Evolutionary conservation across 139 green algal species (phyloP).

Genomic region (Picochlorum sp.): DNA sequence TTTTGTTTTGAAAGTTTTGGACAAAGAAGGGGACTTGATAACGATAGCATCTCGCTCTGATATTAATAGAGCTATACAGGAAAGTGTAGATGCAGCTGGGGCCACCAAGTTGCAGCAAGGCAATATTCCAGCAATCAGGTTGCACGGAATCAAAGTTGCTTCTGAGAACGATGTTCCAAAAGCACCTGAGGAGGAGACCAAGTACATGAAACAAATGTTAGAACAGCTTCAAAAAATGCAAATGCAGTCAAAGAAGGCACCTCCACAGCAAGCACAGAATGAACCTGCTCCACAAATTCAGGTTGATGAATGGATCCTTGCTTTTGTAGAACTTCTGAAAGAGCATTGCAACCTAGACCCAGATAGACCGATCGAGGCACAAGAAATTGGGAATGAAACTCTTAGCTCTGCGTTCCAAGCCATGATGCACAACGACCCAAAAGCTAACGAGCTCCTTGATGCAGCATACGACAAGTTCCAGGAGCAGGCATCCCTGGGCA

Average conservation of each 20-base stretch:
- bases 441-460: conserved; percentile 64
- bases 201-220: conserved; percentile 38
- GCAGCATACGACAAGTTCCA: conserved; percentile 70
- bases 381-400: conserved; percentile 40
- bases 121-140: conserved; percentile 14
- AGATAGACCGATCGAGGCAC: conserved; percentile 66
- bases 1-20: conserved; percentile 42
- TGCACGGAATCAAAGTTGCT: conserved; percentile 31
- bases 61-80: conserved; percentile 32
- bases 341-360: conserved; percentile 58
- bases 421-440: conserved; percentile 31
- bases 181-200: conserved; percentile 46
- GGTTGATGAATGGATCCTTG: conserved; percentile 85
- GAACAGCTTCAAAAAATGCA: conserved; percentile 27
- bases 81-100: conserved; percentile 27
- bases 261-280: conserved; percentile 9
- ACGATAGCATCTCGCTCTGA: conserved; percentile 59
- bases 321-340: conserved; percentile 80
- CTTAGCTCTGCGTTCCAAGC: conserved; percentile 22
- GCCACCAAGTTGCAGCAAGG: conserved; percentile 7
- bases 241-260: conserved; percentile 12
- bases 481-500: conserved; percentile 20
- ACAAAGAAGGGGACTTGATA: conserved; percentile 61
- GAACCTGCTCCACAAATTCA: conserved; percentile 25
- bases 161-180: conserved; percentile 47